Conservation (phyloP, 306 rosid species). For the Prunus fruticosa region DNA sequence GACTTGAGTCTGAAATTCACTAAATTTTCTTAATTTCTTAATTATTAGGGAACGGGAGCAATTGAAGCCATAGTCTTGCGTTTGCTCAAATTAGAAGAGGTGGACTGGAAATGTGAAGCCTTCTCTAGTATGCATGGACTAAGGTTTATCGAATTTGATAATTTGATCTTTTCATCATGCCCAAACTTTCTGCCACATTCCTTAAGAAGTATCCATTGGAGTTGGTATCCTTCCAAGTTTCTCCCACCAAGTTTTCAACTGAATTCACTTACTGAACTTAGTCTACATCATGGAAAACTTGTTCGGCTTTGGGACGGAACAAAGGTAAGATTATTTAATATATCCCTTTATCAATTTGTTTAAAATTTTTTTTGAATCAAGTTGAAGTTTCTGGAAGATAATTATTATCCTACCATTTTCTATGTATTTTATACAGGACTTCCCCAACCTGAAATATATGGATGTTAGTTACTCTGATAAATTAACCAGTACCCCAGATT, state of each 20-base stretch:
- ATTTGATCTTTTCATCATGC: neutral
- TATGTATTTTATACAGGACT: neutral
- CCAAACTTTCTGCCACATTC: slow-evolving; percentile 11
- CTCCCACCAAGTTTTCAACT: neutral
- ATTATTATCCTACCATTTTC: neutral
- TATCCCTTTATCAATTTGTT: neutral
- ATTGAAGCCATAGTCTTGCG: slow-evolving; percentile 6
- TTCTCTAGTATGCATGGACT: slow-evolving; percentile 23
- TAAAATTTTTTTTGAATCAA: no score
- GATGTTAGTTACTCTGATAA: neutral
- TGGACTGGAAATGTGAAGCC: neutral
- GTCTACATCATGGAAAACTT: slow-evolving; percentile 2
- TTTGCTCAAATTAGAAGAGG: slow-evolving; percentile 3
- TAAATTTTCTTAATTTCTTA: neutral
- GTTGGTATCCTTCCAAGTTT: neutral
- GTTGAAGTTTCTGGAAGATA: no score
- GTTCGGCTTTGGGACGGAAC: slow-evolving; percentile 14
- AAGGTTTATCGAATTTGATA: neutral
- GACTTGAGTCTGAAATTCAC: neutral
- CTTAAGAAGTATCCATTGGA: slow-evolving; percentile 13
- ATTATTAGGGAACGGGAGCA: slow-evolving; percentile 1
- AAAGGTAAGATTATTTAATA: slow-evolving; percentile 1
- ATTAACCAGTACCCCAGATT: slow-evolving; percentile 16
- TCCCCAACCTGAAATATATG: neutral
- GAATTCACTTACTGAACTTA: neutral